These are phyloP conservation scores for Limonomyces culmigenus DNA, from an alignment of 1,284 basidiomycete species.

Conservation along the genomic window DNA sequence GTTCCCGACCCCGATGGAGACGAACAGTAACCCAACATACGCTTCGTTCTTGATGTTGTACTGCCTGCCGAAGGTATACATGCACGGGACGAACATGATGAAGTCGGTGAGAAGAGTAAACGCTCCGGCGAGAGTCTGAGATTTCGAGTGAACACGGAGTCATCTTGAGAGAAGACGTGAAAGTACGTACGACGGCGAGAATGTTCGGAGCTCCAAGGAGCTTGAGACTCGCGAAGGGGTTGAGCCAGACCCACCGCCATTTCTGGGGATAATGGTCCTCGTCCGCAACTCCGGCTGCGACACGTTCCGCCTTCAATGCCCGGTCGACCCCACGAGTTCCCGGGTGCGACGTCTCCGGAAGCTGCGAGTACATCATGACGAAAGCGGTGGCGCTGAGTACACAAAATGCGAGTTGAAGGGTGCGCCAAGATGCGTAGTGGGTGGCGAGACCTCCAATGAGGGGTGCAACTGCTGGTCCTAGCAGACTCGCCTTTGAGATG, in stretches of 20 bases:
- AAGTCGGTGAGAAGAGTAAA: neutral
- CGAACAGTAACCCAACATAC: constrained; percentile 40
- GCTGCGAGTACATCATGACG: constrained; percentile 27
- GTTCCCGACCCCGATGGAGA: constrained; percentile 44
- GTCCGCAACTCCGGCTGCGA: constrained; percentile 1
- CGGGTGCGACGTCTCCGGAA: constrained; percentile 60
- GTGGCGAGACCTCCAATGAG: constrained; percentile 24
- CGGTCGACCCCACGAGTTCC: constrained; percentile 27
- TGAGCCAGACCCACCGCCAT: constrained; percentile 29
- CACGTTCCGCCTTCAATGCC: constrained; percentile 8
- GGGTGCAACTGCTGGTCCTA: constrained; percentile 19
- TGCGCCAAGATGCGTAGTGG: constrained; percentile 51
- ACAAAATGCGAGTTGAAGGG: constrained; percentile 40
- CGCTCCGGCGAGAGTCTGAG: neutral
- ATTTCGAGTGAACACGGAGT: no score
- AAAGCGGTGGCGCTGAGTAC: constrained; percentile 26
- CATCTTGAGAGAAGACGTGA: no score
- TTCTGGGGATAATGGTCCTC: no score
- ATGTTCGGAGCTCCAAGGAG: constrained; percentile 46
- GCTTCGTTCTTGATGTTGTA: constrained; percentile 45
- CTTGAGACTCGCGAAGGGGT: constrained; percentile 36
- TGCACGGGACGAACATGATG: constrained; percentile 1
- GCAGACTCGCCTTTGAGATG: constrained; percentile 12
- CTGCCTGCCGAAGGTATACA: constrained; percentile 17
- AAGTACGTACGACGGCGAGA: constrained; percentile 23